These are phyloP conservation scores for Metschnikowia henanensis DNA, from an alignment of 805 yeast genomes.

Conservation along the genomic window DNA sequence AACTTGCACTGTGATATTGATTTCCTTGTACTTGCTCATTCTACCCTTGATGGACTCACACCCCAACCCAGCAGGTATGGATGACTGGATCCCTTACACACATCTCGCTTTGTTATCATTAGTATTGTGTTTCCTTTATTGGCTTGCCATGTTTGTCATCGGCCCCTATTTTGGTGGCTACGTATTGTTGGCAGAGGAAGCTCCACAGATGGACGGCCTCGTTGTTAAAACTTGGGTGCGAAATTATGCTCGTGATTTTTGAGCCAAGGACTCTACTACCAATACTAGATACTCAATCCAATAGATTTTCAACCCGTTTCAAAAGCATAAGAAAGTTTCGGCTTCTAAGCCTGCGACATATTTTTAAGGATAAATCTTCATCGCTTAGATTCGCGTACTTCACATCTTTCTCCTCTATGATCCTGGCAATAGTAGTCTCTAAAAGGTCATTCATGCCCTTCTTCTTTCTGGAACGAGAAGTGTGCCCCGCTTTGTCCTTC, in stretches of 20 bases:
- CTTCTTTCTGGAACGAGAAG: slow-evolving; percentile 3
- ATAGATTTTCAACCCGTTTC: slow-evolving; percentile 15
- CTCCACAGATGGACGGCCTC: slow-evolving; percentile 55
- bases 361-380: slow-evolving; percentile 14
- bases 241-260: slow-evolving; percentile 11
- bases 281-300: slow-evolving; percentile 3
- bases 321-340: slow-evolving; percentile 12
- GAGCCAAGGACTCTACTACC: not conserved
- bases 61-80: slow-evolving; percentile 43
- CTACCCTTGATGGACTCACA: slow-evolving; percentile 46
- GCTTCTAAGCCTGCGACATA: slow-evolving; percentile 15
- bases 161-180: slow-evolving; percentile 50
- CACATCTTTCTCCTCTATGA: slow-evolving; percentile 7
- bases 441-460: slow-evolving; percentile 5
- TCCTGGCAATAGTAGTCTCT: slow-evolving; percentile 7
- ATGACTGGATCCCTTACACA: slow-evolving; percentile 50
- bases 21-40: slow-evolving; percentile 48
- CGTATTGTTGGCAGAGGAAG: slow-evolving; percentile 40
- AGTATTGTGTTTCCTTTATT: slow-evolving; percentile 46
- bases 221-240: slow-evolving; percentile 57
- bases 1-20: slow-evolving; percentile 43
- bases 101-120: slow-evolving; percentile 45
- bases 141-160: slow-evolving; percentile 52
- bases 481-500: slow-evolving; percentile 1
- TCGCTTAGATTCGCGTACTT: slow-evolving; percentile 11